phyloP scores from a whole-genome alignment of 371 early-diverging fungal genomes.

The Mucor plumbeus region DNA sequence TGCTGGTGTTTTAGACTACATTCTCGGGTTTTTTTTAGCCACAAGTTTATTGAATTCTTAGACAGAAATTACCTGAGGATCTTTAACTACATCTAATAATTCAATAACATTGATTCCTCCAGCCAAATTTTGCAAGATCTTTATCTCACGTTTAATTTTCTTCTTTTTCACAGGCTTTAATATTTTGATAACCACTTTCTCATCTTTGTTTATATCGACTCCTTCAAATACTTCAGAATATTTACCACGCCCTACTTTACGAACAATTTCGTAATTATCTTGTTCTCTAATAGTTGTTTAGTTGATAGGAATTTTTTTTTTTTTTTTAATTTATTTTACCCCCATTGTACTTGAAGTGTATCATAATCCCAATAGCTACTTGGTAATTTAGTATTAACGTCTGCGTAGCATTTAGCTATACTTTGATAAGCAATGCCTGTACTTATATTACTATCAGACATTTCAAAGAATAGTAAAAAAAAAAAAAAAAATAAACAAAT shows the following conservation, averaged over 20 bases:
- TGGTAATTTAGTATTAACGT: conserved; percentile 14
- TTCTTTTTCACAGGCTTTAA: conserved; percentile 99
- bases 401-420: conserved; percentile 15
- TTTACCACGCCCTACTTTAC: conserved; percentile 98
- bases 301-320: neutral
- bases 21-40: too few species aligned
- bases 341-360: conserved; percentile 26
- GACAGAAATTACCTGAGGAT: conserved; percentile 73
- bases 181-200: conserved; percentile 98
- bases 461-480: too few species aligned
- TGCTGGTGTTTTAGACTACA: conserved; percentile 88
- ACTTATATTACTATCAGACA: too few species aligned
- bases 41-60: too few species aligned
- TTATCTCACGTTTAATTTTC: conserved; percentile 99
- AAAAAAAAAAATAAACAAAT: too few species aligned
- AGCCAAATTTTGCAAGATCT: conserved; percentile 95
- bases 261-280: conserved; percentile 96
- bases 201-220: conserved; percentile 72
- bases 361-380: conserved; percentile 32
- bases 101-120: conserved; percentile 97
- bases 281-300: conserved; percentile 32
- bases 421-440: neutral
- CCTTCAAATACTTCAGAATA: conserved; percentile 99
- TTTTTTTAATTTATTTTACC: conserved; percentile 9
- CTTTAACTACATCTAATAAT: conserved; percentile 95